Percentiles rank a stretch among this genome's conserved stretches.
Evolutionary conservation across 345 rosid genomes (phyloP).

Genomic region (Noccaea caerulescens): DNA sequence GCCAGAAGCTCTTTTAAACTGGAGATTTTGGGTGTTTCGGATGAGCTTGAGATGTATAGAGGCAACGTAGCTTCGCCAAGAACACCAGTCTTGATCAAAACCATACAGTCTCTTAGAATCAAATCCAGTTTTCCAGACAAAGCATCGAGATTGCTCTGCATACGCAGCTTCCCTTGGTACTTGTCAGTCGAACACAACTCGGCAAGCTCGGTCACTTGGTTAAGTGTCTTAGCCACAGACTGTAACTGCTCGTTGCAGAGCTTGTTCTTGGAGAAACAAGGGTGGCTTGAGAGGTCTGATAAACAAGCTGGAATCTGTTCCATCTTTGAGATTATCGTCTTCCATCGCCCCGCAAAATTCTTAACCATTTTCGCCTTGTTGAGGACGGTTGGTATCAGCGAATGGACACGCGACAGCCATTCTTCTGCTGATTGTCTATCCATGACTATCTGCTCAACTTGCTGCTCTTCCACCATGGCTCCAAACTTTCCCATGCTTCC

Average conservation of each 20-base stretch:
- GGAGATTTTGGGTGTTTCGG: conserved; percentile 52
- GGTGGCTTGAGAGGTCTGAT: conserved; percentile 90
- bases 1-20: conserved; percentile 74
- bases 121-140: conserved; percentile 77
- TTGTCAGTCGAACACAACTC: conserved; percentile 63
- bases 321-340: conserved; percentile 69
- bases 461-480: conserved; percentile 36
- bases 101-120: conserved; percentile 79
- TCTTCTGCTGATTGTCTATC: conserved; percentile 41
- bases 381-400: conserved; percentile 70
- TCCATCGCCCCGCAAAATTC: conserved; percentile 83
- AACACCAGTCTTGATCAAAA: conserved; percentile 88
- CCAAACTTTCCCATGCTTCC: conserved; percentile 40
- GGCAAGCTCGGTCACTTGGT: conserved; percentile 61
- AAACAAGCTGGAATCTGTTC: conserved; percentile 78
- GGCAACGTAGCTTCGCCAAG: conserved; percentile 86
- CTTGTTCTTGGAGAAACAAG: conserved; percentile 84
- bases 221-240: conserved; percentile 69
- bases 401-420: conserved; percentile 65
- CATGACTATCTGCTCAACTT: conserved; percentile 23
- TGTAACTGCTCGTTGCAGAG: conserved; percentile 90
- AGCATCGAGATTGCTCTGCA: conserved; percentile 93
- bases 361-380: conserved; percentile 60
- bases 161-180: conserved; percentile 84
- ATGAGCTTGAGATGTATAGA: conserved; percentile 50